Conservation (phyloP, 164 flowering plant genomes). For the Paratinospora sagittata region DNA sequence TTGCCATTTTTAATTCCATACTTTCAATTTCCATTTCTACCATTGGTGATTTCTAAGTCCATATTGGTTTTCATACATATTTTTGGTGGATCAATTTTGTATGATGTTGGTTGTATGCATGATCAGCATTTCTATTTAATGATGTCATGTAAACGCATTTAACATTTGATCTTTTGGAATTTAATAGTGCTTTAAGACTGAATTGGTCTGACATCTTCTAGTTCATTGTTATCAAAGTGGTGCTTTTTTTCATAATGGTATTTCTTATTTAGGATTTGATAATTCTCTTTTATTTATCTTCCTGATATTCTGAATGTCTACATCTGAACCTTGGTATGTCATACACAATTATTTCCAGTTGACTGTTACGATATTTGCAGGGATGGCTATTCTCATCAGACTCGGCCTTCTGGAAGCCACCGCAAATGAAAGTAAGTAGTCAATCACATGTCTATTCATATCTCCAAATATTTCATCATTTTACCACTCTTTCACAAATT, state of each 20-base stretch:
- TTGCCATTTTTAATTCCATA: background rate
- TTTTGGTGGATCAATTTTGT: background rate
- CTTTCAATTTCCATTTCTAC: too few relatives aligned
- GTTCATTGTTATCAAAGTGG: too few relatives aligned
- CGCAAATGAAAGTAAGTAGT: conserved; percentile 77
- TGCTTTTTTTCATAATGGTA: background rate
- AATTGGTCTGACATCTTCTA: too few relatives aligned
- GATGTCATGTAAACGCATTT: background rate
- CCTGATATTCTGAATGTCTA: background rate
- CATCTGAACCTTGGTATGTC: background rate
- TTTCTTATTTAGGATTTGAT: background rate
- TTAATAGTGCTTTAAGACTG: too few relatives aligned
- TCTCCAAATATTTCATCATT: background rate
- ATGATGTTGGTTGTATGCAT: background rate
- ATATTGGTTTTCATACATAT: background rate
- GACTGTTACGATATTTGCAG: conserved; percentile 35
- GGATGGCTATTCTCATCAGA: conserved; percentile 96
- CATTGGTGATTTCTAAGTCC: too few relatives aligned
- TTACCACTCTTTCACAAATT: too few relatives aligned
- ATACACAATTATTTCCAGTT: conserved; percentile 1
- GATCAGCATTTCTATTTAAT: background rate
- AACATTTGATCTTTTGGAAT: background rate
- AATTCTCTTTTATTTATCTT: background rate
- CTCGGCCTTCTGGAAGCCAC: conserved; percentile 88
- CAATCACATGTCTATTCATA: background rate